Base-by-base conservation (phyloP, 148 eudicot species). In the Pouteria glomerata region DNA sequence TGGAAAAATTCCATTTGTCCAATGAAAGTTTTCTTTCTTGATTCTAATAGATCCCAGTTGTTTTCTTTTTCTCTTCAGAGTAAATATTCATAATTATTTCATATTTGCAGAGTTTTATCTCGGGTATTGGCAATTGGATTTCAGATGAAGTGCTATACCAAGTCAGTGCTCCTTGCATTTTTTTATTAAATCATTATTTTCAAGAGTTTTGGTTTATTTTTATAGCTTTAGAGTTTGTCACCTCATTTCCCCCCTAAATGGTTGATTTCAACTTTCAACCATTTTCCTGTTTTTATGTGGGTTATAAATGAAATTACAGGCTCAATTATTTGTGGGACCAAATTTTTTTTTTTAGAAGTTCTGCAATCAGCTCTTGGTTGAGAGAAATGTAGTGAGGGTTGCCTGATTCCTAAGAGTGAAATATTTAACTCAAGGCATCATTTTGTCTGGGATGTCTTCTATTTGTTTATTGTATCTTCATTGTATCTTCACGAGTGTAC, bases 141-240 rank as follows among this genome's bases (percentile, higher is more conserved):
- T 97, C 96, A 63, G 99, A 95, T 85, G 97, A 95, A 88, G 99
- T 95, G 50, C 82, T 95, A 27, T 95, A 91, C 85, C 99, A 95
- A 81, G 99, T 91, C 61, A 86, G 93, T 84, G 47, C 14, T 24
- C 71, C 62, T 39, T 34, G 44, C n/a, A 39, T 64, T 69, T 71
- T 31, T 55, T 74, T 8, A 45, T 6, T 18, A 3, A 41, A 56
- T 4, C 57, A 12, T 30, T 4, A 39, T 50, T 57, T 24, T 56
- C 10, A 57, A 53, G 27, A 68, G 13, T 12, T 39, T 68, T 26
- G 1, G 47, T 64, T 19, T 64, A 31, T 30, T 61, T 37, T 30
- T 68, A 6, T 34, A 50, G 52, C 10, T 30, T n/a, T 57, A 26
- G 21, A 73, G 14, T 30, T 60, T 72, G 61, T 55, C 68, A 27